Evolutionary conservation across 805 yeast species (phyloP), one percentile per base, ranked within the genome.

Genomic region (Nadsonia fulvescens): DNA sequence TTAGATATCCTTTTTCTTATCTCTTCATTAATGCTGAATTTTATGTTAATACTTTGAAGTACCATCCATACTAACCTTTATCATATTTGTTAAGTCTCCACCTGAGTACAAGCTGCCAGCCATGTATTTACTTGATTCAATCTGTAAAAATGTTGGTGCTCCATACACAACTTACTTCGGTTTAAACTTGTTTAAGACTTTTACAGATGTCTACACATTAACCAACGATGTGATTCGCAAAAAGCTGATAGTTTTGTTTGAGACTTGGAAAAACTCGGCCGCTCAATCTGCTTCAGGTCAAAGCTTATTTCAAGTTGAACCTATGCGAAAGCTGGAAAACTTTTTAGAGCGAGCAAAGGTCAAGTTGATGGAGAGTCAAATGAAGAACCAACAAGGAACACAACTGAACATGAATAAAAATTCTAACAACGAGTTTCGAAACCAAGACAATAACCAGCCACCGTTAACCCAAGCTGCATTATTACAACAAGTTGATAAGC

Each of bases 91-190:
- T 10, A 22, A 48, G 46, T 70, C 89, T 41, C 64, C 77, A 3
- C 95, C 95, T 2, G 62, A 66, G 8, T 83, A 78, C 37, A 89
- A 89, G 49, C 59, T 89, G 24, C 89, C 66, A 39, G 70, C 89
- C 4, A 59, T 89, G 33, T 89, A 86, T 44, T 59, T 86, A 23
- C 51, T 89, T 30, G 96, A 89, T 48, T 82, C 95, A 10, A 76
- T 89, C 24, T 76, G 86, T 52, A 89, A 89, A 49, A 78, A 73
- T 41, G 72, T 79, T 16, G 94, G 95, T 6, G 63, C 71, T 33
- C 95, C 96, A 2, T 89, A 86, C 47, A 77, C 81, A n/a, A 58
- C 70, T 5, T 47, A 77, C 27, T 69, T 89, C 45, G 73, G 83
- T 27, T 59, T 67, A 36, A 70, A 71, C 35, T 53, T 82, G 24